phyloP scores from a whole-genome alignment of 306 rosid species.

The Comarum palustre region DNA sequence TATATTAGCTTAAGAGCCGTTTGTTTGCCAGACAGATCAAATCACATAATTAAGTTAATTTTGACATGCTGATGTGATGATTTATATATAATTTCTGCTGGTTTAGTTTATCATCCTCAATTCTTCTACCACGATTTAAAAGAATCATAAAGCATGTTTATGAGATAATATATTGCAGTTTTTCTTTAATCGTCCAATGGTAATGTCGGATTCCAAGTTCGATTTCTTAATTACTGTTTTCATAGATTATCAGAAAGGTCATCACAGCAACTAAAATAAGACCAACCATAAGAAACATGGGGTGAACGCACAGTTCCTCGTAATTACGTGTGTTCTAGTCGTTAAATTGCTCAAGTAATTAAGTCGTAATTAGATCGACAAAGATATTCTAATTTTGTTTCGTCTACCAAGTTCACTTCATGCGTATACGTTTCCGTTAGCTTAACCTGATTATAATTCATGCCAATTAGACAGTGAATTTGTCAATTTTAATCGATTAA shows the following conservation, averaged over 20 bases:
- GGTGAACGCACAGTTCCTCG: neutral
- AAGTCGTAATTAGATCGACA: neutral
- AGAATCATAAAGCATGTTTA: neutral
- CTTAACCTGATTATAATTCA: neutral
- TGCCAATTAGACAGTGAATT: neutral
- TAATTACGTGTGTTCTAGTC: neutral
- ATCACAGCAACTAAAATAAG: neutral
- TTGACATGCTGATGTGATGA: neutral
- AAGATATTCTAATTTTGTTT: neutral
- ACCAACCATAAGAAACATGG: neutral
- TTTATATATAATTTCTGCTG: neutral
- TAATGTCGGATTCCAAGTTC: too few species aligned
- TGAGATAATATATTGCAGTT: too few species aligned
- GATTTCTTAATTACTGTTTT: too few species aligned
- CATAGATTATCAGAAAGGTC: too few species aligned
- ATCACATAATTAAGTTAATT: neutral
- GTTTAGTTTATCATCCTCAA: neutral
- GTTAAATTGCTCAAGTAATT: neutral
- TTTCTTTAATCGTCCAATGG: too few species aligned
- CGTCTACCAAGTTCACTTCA: neutral
- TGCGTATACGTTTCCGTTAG: neutral
- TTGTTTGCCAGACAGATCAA: neutral
- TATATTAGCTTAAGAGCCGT: neutral
- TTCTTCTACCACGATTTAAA: neutral
- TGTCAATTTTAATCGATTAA: neutral